These are phyloP conservation scores for Entomortierella beljakovae DNA, from an alignment of 192 early-diverging fungal species.

Conservation along the genomic window DNA sequence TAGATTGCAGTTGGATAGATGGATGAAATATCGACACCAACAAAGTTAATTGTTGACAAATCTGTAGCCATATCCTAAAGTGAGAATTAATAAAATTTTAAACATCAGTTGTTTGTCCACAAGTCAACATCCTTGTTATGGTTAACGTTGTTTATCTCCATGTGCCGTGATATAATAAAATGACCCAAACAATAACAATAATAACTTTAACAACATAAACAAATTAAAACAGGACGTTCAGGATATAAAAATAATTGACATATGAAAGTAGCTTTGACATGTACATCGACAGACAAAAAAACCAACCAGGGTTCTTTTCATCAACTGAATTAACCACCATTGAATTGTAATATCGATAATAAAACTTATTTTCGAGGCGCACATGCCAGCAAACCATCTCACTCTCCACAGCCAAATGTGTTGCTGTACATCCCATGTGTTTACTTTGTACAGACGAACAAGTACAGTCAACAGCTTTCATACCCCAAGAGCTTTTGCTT, in stretches of 20 bases:
- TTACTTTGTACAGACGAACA: no score
- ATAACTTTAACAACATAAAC: no score
- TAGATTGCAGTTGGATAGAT: constrained; percentile 50
- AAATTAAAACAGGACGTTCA: no score
- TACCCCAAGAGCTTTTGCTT: background rate
- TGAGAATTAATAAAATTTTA: background rate
- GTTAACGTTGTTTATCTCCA: background rate
- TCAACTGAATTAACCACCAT: no score
- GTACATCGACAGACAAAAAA: no score
- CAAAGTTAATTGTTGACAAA: constrained; percentile 33
- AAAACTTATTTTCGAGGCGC: no score
- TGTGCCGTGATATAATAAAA: no score
- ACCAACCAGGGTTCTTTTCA: background rate
- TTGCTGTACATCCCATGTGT: no score
- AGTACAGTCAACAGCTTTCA: background rate
- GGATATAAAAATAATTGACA: background rate
- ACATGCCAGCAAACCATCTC: background rate
- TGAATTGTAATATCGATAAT: no score
- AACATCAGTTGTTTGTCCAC: background rate
- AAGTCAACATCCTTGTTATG: background rate
- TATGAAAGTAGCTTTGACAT: no score
- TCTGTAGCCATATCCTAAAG: constrained; percentile 47
- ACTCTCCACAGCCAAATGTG: background rate
- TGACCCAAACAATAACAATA: no score
- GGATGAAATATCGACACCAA: constrained; percentile 47